These are phyloP conservation scores for Trichoderma orchidacearum DNA, from an alignment of 495 filamentous ascomycete species.

Conservation along the genomic window DNA sequence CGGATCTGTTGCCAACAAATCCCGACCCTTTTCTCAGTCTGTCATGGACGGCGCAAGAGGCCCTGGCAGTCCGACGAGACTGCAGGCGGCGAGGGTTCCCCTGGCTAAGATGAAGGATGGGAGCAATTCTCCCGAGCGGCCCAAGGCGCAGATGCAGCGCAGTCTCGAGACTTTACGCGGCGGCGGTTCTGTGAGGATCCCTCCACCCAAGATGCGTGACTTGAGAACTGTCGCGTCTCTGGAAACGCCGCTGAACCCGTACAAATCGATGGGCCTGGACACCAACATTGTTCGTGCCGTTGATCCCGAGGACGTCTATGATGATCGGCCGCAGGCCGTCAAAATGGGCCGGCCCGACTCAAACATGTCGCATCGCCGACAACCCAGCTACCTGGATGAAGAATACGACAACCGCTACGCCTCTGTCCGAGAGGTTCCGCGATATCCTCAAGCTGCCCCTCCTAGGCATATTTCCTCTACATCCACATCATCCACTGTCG, in stretches of 20 bases:
- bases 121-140: slow-evolving; percentile 69
- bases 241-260: slow-evolving; percentile 46
- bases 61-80: slow-evolving; percentile 55
- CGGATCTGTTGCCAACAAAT: background rate
- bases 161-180: slow-evolving; percentile 11
- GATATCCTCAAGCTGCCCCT: slow-evolving; percentile 7
- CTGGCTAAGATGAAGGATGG: slow-evolving; percentile 69
- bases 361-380: slow-evolving; percentile 11
- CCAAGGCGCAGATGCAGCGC: slow-evolving; percentile 12
- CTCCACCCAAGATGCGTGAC: slow-evolving; percentile 84
- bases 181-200: slow-evolving; percentile 42
- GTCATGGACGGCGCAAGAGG: slow-evolving; percentile 9
- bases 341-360: background rate
- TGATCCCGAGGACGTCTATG: slow-evolving; percentile 72
- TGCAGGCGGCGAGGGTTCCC: slow-evolving; percentile 60
- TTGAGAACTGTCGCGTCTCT: slow-evolving; percentile 51
- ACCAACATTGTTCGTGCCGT: slow-evolving; percentile 61
- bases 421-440: slow-evolving; percentile 19
- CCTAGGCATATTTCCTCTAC: slow-evolving; percentile 57
- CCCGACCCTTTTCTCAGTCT: background rate
- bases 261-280: slow-evolving; percentile 54
- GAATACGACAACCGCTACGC: slow-evolving; percentile 16
- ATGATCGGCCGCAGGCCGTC: slow-evolving; percentile 35
- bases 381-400: slow-evolving; percentile 9
- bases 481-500: slow-evolving; percentile 43